Evolutionary conservation across 163 green algal genomes (phyloP).

Genomic region (Trebouxiophyceae sp.): DNA sequence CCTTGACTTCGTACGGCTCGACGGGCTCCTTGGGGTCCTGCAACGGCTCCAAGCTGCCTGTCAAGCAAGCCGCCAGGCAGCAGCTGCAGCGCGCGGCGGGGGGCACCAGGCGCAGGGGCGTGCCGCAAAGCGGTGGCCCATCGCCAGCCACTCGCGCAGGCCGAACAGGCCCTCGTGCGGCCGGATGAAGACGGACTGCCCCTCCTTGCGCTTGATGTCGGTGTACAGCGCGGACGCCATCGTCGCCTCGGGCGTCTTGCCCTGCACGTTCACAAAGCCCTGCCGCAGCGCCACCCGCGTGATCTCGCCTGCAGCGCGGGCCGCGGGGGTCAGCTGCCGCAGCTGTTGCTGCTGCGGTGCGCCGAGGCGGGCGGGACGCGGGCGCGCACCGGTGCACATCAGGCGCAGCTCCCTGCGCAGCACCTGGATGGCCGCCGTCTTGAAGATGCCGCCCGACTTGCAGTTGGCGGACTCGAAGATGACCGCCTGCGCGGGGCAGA

Average conservation of each 20-base stretch:
- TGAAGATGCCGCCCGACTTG: slow-evolving; percentile 72
- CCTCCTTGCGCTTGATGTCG: slow-evolving; percentile 65
- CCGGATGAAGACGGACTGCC: slow-evolving; percentile 39
- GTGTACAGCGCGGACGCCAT: slow-evolving; percentile 76
- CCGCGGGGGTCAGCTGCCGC: no score
- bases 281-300: slow-evolving; percentile 50
- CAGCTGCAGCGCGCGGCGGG: no score
- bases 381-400: slow-evolving; percentile 41
- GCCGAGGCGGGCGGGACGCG: background rate
- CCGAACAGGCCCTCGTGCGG: slow-evolving; percentile 52
- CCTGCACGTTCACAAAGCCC: slow-evolving; percentile 52
- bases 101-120: no score
- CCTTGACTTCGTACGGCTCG: no score
- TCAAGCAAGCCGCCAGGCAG: no score
- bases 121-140: background rate
- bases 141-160: slow-evolving; percentile 36
- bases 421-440: slow-evolving; percentile 44
- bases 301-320: no score
- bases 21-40: no score
- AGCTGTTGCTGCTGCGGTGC: no score
- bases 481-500: no score
- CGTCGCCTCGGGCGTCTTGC: slow-evolving; percentile 69
- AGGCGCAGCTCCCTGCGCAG: slow-evolving; percentile 41
- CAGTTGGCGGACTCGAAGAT: no score
- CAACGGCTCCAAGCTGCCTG: no score